These are phyloP conservation scores for Lecanicillium sp. DNA, from an alignment of 2,329 filamentous ascomycete species.

Conservation along the genomic window DNA sequence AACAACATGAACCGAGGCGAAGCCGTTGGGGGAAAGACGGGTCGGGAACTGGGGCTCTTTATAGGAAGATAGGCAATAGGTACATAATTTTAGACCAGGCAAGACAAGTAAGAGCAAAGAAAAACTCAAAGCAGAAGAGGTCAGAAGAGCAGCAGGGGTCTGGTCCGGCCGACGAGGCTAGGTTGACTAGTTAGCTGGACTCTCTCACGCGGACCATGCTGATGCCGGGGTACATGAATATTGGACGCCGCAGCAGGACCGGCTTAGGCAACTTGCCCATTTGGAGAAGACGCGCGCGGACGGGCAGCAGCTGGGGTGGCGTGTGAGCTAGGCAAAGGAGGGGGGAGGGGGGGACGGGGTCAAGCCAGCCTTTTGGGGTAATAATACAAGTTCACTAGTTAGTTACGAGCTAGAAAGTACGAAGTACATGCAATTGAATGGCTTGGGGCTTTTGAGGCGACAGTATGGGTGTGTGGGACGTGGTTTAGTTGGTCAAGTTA, in stretches of 20 bases:
- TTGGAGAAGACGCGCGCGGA: conserved; percentile 8
- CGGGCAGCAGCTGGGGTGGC: no score
- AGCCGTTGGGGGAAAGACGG: background rate
- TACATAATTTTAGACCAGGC: no score
- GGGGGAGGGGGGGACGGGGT: background rate
- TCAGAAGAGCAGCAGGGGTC: conserved; percentile 3
- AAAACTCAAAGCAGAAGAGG: no score
- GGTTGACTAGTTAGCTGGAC: no score
- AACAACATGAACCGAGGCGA: background rate
- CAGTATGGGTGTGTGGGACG: conserved; percentile 9
- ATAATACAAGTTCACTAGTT: no score
- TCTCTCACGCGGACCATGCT: background rate
- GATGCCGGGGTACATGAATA: background rate
- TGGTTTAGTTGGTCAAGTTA: no score
- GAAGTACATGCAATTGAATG: no score
- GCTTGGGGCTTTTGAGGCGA: background rate
- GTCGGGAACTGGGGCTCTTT: conserved; percentile 4
- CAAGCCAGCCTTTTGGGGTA: background rate
- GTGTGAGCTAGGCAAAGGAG: no score
- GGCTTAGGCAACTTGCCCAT: background rate
- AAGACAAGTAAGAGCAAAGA: background rate
- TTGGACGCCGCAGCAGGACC: background rate
- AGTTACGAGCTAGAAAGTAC: no score
- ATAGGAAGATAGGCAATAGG: no score
- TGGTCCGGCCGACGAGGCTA: no score